These are phyloP conservation scores for Erythrophleum ivorense DNA, from an alignment of 331 rosid genomes.

Conservation along the genomic window DNA sequence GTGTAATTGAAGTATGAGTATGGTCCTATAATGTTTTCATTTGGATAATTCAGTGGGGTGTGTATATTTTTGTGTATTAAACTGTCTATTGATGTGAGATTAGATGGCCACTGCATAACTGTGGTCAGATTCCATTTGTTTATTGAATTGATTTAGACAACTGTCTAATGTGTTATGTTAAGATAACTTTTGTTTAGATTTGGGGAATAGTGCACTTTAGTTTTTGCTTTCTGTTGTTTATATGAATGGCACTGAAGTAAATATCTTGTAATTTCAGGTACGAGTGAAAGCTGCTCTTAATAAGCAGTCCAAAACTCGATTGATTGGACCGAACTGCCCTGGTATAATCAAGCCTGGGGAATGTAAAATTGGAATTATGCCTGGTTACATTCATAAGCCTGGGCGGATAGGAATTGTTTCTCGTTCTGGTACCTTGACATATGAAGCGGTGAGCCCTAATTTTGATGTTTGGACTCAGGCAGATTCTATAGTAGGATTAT, in stretches of 20 bases:
- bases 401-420: slow-evolving; percentile 98
- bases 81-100: neutral
- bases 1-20: neutral
- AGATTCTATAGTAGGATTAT: neutral
- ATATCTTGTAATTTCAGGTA: slow-evolving; percentile 59
- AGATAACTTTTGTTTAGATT: slow-evolving; percentile 1
- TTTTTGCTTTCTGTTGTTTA: slow-evolving; percentile 27
- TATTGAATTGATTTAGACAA: neutral
- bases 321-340: slow-evolving; percentile 99
- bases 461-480: slow-evolving; percentile 6
- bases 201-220: slow-evolving; percentile 12
- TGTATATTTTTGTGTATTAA: neutral
- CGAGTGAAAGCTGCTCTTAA: slow-evolving; percentile 95
- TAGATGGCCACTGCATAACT: slow-evolving; percentile 19
- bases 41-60: neutral
- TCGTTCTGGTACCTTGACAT: slow-evolving; percentile 99
- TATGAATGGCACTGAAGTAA: slow-evolving; percentile 33
- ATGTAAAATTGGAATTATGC: slow-evolving; percentile 99
- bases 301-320: slow-evolving; percentile 85
- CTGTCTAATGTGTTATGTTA: neutral
- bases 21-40: neutral
- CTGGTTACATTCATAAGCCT: slow-evolving; percentile 97
- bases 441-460: slow-evolving; percentile 87
- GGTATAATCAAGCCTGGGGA: slow-evolving; percentile 99
- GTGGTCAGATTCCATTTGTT: neutral